Evolutionary conservation across 2,329 filamentous ascomycete genomes (phyloP).

Genomic region (Orbilia oligospora): DNA sequence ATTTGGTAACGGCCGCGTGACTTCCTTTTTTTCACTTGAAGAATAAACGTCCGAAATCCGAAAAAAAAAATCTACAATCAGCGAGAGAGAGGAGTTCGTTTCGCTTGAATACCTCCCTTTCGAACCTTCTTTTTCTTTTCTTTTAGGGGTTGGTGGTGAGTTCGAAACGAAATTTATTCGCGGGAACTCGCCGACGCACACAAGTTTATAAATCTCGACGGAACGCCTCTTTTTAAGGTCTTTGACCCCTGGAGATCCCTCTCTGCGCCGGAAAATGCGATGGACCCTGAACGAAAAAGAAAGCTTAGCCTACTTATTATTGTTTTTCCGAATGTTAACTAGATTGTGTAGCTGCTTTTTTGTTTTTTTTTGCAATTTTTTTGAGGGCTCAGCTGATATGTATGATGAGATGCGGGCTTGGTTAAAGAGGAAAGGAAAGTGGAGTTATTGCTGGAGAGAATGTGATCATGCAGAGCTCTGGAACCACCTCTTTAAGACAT

Average conservation of each 20-base stretch:
- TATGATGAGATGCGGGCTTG: slow-evolving; percentile 36
- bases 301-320: slow-evolving; percentile 33
- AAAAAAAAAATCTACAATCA: slow-evolving; percentile 2
- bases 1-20: slow-evolving; percentile 24
- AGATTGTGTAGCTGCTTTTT: slow-evolving; percentile 2
- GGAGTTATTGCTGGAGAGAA: slow-evolving; percentile 36
- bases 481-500: slow-evolving; percentile 33
- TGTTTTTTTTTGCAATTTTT: background rate
- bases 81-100: slow-evolving; percentile 39
- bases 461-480: slow-evolving; percentile 60
- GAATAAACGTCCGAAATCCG: slow-evolving; percentile 6
- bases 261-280: slow-evolving; percentile 18
- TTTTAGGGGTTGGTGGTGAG: slow-evolving; percentile 11
- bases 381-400: slow-evolving; percentile 46
- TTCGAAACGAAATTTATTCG: slow-evolving; percentile 30
- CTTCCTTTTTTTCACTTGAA: slow-evolving; percentile 7
- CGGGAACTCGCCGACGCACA: slow-evolving; percentile 49
- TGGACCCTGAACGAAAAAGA: slow-evolving; percentile 42
- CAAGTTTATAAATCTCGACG: slow-evolving; percentile 32
- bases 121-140: slow-evolving; percentile 22
- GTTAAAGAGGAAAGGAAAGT: slow-evolving; percentile 14
- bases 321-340: background rate
- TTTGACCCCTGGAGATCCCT: slow-evolving; percentile 32
- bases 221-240: slow-evolving; percentile 43
- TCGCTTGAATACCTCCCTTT: slow-evolving; percentile 14